phyloP scores from a whole-genome alignment of 345 rosid genomes.

The Linum lewisii region DNA sequence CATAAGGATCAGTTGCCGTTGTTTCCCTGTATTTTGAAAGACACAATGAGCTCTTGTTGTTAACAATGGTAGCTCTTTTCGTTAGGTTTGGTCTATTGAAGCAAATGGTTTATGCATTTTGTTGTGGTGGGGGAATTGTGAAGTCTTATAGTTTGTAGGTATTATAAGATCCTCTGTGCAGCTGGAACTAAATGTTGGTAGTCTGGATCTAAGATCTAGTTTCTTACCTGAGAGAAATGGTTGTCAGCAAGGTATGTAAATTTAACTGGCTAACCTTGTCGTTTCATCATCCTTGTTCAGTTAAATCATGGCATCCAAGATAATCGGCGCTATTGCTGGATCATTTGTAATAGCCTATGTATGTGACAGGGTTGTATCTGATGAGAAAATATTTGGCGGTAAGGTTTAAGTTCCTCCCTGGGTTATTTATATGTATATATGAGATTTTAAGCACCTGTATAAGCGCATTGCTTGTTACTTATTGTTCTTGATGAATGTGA shows the following conservation, averaged over 20 bases:
- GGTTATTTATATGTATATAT: no score
- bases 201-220: background rate
- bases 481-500: background rate
- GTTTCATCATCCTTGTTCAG: slow-evolving; percentile 6
- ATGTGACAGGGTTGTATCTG: slow-evolving; percentile 43
- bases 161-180: background rate
- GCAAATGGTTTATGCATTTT: no score
- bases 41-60: no score
- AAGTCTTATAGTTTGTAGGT: no score
- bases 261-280: background rate
- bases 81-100: no score
- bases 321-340: slow-evolving; percentile 44
- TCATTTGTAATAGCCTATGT: slow-evolving; percentile 56
- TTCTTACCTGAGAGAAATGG: background rate
- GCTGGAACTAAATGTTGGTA: background rate
- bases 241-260: background rate
- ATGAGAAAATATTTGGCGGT: slow-evolving; percentile 83
- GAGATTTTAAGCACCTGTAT: no score
- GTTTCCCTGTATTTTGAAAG: no score
- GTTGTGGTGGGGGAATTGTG: no score
- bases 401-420: slow-evolving; percentile 5
- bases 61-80: no score
- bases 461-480: background rate
- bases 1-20: no score
- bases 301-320: slow-evolving; percentile 39